Evolutionary conservation across 495 filamentous ascomycete species (phyloP).

Genomic region (Trypethelium eluteriae): DNA sequence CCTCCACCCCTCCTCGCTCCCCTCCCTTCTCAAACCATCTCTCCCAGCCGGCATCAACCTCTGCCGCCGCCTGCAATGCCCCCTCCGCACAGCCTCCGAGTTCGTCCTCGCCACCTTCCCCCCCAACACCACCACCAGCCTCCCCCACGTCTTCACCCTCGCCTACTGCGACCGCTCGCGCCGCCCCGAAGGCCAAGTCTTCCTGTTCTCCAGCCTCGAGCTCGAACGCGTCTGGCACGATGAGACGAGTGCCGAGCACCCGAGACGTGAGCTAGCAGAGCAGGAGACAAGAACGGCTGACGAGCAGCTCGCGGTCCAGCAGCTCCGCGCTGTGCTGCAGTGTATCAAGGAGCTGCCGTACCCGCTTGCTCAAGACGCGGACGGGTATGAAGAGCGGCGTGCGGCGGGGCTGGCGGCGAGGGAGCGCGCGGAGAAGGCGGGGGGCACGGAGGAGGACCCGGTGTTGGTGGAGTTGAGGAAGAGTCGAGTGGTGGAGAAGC

Average conservation of each 20-base stretch:
- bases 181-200: constrained; percentile 34
- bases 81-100: constrained; percentile 15
- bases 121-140: constrained; percentile 8
- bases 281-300: background rate
- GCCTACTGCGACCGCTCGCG: constrained; percentile 33
- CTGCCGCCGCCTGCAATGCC: constrained; percentile 30
- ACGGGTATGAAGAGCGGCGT: background rate
- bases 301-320: background rate
- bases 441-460: background rate
- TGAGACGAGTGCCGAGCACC: background rate
- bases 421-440: background rate
- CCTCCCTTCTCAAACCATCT: constrained; percentile 22
- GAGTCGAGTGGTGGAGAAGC: background rate
- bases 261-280: background rate
- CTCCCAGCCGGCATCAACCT: constrained; percentile 31
- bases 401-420: background rate
- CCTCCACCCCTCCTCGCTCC: constrained; percentile 7
- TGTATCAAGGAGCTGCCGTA: background rate
- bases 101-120: constrained; percentile 18
- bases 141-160: constrained; percentile 27
- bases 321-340: background rate
- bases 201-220: constrained; percentile 31
- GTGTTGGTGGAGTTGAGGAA: background rate
- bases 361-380: background rate
- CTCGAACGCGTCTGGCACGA: background rate